Conservation (phyloP, 495 filamentous ascomycete genomes). For the Xylaria telfairii region DNA sequence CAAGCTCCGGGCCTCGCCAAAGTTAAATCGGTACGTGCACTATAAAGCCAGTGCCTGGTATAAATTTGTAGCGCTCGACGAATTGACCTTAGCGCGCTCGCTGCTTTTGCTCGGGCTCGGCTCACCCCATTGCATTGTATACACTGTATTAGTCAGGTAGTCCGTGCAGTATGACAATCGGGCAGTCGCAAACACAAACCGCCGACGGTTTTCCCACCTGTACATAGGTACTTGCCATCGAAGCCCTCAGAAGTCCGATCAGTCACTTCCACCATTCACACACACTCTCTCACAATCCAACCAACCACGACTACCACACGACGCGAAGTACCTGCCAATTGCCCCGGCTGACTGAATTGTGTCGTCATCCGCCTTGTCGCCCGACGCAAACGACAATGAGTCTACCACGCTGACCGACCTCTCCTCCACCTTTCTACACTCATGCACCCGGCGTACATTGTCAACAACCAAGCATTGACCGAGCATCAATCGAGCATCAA, state of each 20-base stretch:
- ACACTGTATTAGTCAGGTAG: too few relatives aligned
- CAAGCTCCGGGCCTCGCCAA: too few relatives aligned
- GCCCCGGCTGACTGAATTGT: background rate
- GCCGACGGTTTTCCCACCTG: background rate
- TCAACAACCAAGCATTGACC: background rate
- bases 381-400: constrained; percentile 11
- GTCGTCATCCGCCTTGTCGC: background rate
- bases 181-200: constrained; percentile 1
- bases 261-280: background rate
- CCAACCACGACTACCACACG: too few relatives aligned
- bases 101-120: too few relatives aligned
- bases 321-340: background rate
- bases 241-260: background rate
- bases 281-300: background rate
- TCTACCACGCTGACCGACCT: background rate
- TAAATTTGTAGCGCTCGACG: too few relatives aligned
- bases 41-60: too few relatives aligned
- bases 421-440: background rate
- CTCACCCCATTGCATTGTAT: too few relatives aligned
- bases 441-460: background rate
- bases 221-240: background rate
- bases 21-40: too few relatives aligned
- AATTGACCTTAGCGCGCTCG: too few relatives aligned
- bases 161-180: background rate
- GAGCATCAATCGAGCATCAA: background rate